Evolutionary conservation across 306 rosid genomes (phyloP), one percentile per base, ranked within the genome.

Genomic region (Medicago lupulina): DNA sequence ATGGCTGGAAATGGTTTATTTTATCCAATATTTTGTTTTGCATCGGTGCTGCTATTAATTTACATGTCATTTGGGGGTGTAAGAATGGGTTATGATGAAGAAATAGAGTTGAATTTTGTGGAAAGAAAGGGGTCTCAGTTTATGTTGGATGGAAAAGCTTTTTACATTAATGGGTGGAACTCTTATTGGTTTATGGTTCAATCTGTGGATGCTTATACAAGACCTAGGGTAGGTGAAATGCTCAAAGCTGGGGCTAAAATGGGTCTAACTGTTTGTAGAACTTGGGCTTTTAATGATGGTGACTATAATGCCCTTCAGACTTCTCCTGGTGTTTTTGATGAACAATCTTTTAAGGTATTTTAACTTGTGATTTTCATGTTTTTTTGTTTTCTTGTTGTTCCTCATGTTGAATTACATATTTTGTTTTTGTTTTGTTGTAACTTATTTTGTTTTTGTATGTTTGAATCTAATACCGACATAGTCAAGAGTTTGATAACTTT

Each of bases 271-370:
- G 97, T 95, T 71, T 95, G 99, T 80, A 80, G 99, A 78, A 92
- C 99, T 70, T 96, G 99, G 99, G 99, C 98, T 1, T 96, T 96
- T 55, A 96, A 89, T 76, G 99, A 96, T 62, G 99, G 97, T 60
- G 89, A 83, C 40, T 89, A 96, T 76, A 92, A 96, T 81, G 98
- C 99, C 80, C 98, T 96, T 36, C 99, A 96, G 83, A 76, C 80
- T 85, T 89, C 92, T 46, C 99, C 98, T 36, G 99, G 99, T 71
- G 88, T 75, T 31, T 96, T 87, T 79, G 79, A 89, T 84, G 99
- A 96, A 84, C 80, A 83, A 75, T 89, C 89, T 80, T 96, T 96
- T 84, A 84, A 88, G 97, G 99, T 96, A 86, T 65, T 54, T 43
- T 59, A 36, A 11, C 43, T 66, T 78, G 31, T 75, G 11, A 17